A percentile compares a stretch with the other conserved stretches of the same genome.
These are phyloP conservation scores for Davidsoniella australis DNA, from an alignment of 2,329 filamentous ascomycete species.

Conservation along the genomic window DNA sequence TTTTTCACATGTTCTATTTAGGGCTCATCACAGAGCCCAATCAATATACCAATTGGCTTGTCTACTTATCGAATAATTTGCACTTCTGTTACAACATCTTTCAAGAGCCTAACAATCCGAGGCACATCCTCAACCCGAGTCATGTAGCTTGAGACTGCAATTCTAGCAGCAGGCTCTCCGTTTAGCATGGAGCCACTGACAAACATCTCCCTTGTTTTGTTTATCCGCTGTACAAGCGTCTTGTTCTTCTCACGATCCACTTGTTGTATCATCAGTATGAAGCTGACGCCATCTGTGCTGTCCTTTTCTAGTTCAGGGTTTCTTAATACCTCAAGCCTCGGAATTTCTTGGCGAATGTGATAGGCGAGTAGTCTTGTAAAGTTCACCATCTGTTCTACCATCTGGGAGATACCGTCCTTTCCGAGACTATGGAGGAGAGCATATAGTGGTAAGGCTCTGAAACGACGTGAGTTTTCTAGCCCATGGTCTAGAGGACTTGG, in stretches of 20 bases:
- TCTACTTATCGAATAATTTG: too few species aligned
- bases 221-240: constrained; percentile 53
- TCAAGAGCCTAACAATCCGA: constrained; percentile 43
- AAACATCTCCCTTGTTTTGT: constrained; percentile 57
- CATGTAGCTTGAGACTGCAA: constrained; percentile 76
- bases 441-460: constrained; percentile 81
- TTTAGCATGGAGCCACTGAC: constrained; percentile 70
- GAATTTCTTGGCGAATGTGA: constrained; percentile 39
- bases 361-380: constrained; percentile 51
- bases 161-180: constrained; percentile 55
- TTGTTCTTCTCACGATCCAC: constrained; percentile 44
- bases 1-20: too few species aligned
- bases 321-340: constrained; percentile 51
- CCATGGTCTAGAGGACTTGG: constrained; percentile 76
- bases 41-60: too few species aligned
- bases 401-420: constrained; percentile 44
- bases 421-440: constrained; percentile 64
- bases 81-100: constrained; percentile 28
- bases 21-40: too few species aligned
- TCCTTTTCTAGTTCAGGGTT: constrained; percentile 26
- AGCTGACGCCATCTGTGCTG: constrained; percentile 39
- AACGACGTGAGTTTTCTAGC: constrained; percentile 79
- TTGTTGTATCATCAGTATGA: constrained; percentile 61
- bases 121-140: constrained; percentile 53
- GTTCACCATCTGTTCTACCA: constrained; percentile 55